A percentile compares a stretch with the other conserved stretches of the same genome.
Conservation (phyloP, 345 rosid genomes). For the Gossypium thurberi region DNA sequence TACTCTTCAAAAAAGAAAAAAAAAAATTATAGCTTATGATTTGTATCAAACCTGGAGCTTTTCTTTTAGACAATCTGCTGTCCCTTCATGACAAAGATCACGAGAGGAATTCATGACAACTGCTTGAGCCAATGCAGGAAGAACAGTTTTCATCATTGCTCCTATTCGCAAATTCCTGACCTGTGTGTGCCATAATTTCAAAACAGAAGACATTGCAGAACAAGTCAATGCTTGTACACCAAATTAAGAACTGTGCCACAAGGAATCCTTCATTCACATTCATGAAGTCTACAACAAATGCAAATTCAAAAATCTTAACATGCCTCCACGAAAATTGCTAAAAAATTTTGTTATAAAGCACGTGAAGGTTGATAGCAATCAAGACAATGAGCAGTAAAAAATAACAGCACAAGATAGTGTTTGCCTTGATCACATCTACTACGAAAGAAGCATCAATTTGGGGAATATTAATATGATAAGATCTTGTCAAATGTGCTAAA, state of each 20-base stretch:
- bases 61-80: constrained; percentile 40
- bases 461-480: background rate
- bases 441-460: background rate
- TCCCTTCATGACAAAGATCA: constrained; percentile 28
- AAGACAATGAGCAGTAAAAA: background rate
- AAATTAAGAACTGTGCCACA: background rate
- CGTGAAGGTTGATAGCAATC: background rate
- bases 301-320: background rate
- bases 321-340: background rate
- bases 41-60: constrained; percentile 54
- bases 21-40: background rate
- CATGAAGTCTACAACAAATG: background rate
- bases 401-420: background rate
- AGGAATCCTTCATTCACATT: background rate
- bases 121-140: constrained; percentile 89
- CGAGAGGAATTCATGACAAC: constrained; percentile 51
- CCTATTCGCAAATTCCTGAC: constrained; percentile 86
- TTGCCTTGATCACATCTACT: background rate
- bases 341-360: background rate
- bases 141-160: constrained; percentile 83
- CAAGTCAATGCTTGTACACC: constrained; percentile 7
- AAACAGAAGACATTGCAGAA: constrained; percentile 1
- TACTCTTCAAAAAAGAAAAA: background rate
- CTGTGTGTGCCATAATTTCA: constrained; percentile 22
- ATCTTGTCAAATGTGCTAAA: background rate